Evolutionary conservation across 352 stramenopile genomes (phyloP), one percentile per base, ranked within the genome.

Genomic region (Phytophthora brassicae): DNA sequence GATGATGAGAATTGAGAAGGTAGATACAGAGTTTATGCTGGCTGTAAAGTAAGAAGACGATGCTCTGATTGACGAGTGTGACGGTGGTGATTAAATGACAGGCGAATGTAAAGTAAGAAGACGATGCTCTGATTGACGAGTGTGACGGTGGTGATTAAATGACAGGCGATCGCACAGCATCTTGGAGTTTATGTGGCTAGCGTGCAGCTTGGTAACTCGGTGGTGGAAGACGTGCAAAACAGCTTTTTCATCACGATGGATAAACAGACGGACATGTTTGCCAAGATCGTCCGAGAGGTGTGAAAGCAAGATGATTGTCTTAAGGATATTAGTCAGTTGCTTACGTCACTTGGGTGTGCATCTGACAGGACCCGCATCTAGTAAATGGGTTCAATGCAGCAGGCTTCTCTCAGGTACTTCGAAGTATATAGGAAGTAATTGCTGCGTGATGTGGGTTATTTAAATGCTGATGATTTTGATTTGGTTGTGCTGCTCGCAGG

Each of bases 221-320:
- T 93, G 29, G 51, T 64, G 0, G 78, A 95, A 60, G 95, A 98
- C 66, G 86, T 94, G 17, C 79, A 86, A n/a, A 97, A 98, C 73
- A 97, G 90, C 41, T 98, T 96, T 66, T 87, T 98, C 53, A 61
- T 97, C 51, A 97, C 78, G 14, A 97, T 98, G 91, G 80, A 98
- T 64, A 82, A 83, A 9, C 86, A 92, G 46, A 79, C 97, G 11
- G 89, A 97, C 17, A 66, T 89, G 44, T 98, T 98, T 75, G 91
- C 94, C 1, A 64, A 78, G n/a, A 74, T 79, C 45, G 78, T 98
- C 28, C 66, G 60, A 56, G 57, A 80, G 70, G 85, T 94, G 46
- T 20, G 59, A n/a, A 13, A 14, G 17, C 29, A 16, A 38, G 31
- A 39, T 20, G 33, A 42, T 39, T 19, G 36, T 39, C n/a, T n/a